phyloP scores from a whole-genome alignment of 1,284 basidiomycete species.

The Pterulicium gracile region DNA sequence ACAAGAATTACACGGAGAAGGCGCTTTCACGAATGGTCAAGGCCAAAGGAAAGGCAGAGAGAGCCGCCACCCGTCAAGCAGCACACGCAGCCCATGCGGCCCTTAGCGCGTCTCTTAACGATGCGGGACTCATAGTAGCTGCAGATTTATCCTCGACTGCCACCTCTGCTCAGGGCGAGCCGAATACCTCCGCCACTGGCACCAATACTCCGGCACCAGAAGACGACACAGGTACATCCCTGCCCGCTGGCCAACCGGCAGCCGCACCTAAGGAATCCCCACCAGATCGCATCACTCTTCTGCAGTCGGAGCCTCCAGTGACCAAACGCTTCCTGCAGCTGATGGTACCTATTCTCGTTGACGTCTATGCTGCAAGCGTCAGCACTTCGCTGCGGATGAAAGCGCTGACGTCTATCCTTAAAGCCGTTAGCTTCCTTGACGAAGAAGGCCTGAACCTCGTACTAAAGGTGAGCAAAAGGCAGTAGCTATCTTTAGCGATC shows the following conservation, averaged over 20 bases:
- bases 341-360: conserved; percentile 84
- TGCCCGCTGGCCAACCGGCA: conserved; percentile 20
- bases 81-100: conserved; percentile 22
- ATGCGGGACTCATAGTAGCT: not conserved
- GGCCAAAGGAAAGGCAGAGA: conserved; percentile 68
- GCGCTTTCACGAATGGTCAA: conserved; percentile 63
- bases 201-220: conserved; percentile 10
- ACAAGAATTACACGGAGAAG: conserved; percentile 84
- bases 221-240: conserved; percentile 16
- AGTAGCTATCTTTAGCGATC: conserved; percentile 5
- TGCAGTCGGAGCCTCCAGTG: conserved; percentile 67
- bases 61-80: conserved; percentile 52
- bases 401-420: conserved; percentile 76
- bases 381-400: conserved; percentile 78
- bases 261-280: conserved; percentile 21
- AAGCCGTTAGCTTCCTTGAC: conserved; percentile 82
- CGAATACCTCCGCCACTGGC: not conserved
- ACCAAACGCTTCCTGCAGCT: conserved; percentile 78
- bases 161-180: not conserved
- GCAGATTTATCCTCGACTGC: not conserved
- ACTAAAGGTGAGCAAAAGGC: conserved; percentile 43
- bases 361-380: conserved; percentile 93
- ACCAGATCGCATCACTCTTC: conserved; percentile 54
- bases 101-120: conserved; percentile 14
- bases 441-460: conserved; percentile 65